Percentiles rank a stretch among this genome's conserved stretches.
These are phyloP conservation scores for Diaporthe vexans DNA, from an alignment of 2,329 filamentous ascomycete genomes.

Conservation along the genomic window DNA sequence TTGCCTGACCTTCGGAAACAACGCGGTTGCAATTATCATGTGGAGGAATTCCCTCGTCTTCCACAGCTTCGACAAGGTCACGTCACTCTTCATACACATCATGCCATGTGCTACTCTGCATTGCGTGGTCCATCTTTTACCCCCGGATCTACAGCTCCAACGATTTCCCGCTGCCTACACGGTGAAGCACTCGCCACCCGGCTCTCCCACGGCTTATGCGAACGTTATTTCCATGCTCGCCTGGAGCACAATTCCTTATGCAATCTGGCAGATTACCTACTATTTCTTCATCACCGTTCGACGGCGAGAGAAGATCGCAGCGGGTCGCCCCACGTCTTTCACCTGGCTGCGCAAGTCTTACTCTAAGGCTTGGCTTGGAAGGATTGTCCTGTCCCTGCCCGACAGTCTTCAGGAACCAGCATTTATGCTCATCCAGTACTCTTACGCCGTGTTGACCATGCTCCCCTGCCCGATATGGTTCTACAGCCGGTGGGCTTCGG, in stretches of 20 bases:
- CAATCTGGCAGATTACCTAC: constrained; percentile 92
- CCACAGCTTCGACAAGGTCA: constrained; percentile 98
- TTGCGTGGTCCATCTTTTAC: constrained; percentile 87
- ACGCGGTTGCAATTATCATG: constrained; percentile 97
- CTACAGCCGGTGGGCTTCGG: constrained; percentile 85
- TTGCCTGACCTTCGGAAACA: constrained; percentile 95
- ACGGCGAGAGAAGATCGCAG: constrained; percentile 94
- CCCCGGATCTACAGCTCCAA: constrained; percentile 72
- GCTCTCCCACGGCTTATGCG: constrained; percentile 84
- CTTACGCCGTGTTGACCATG: constrained; percentile 92
- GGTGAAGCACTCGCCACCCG: constrained; percentile 78
- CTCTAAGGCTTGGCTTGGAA: constrained; percentile 89
- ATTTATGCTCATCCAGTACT: constrained; percentile 97
- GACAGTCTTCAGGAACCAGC: constrained; percentile 83
- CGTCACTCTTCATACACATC: constrained; percentile 98
- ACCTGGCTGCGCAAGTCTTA: constrained; percentile 97
- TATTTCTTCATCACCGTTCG: constrained; percentile 97
- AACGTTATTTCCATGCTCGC: constrained; percentile 86
- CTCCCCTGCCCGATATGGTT: constrained; percentile 96
- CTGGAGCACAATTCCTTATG: constrained; percentile 95
- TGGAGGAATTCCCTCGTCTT: constrained; percentile 99
- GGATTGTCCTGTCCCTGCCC: constrained; percentile 84
- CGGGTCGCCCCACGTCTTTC: constrained; percentile 94
- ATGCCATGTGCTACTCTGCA: constrained; percentile 97
- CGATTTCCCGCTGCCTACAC: constrained; percentile 89